Conservation (phyloP, 1,284 basidiomycete species). For the Tilletiopsis washingtonensis region DNA sequence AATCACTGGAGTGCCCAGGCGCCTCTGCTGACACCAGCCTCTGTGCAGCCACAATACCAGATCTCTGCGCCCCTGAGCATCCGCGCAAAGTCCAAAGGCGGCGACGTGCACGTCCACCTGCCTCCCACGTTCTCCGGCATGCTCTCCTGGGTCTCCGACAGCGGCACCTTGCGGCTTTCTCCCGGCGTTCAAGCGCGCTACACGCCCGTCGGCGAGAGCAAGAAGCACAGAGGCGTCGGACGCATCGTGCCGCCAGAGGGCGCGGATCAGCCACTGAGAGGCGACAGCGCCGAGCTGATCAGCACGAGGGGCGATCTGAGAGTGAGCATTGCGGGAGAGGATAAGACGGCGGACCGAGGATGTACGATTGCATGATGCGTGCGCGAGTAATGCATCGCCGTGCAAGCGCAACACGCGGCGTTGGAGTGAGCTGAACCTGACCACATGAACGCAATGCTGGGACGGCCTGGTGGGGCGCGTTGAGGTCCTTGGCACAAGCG, state of each 20-base stretch:
- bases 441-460: too few relatives aligned
- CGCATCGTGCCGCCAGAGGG: conserved; percentile 11
- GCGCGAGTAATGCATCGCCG: too few relatives aligned
- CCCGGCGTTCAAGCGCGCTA: conserved; percentile 15
- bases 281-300: conserved; percentile 2
- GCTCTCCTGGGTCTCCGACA: conserved; percentile 28
- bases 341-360: too few relatives aligned
- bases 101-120: conserved; percentile 23
- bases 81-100: conserved; percentile 16
- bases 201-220: conserved; percentile 16
- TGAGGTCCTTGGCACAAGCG: too few relatives aligned
- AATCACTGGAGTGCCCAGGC: too few relatives aligned
- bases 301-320: background rate
- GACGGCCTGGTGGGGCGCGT: too few relatives aligned
- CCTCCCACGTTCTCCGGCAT: conserved; percentile 31
- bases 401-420: too few relatives aligned
- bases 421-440: too few relatives aligned
- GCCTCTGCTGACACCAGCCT: too few relatives aligned
- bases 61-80: conserved; percentile 27
- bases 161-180: conserved; percentile 27
- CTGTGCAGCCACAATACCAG: conserved; percentile 14
- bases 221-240: conserved; percentile 28
- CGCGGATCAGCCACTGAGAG: background rate
- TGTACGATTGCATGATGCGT: too few relatives aligned
- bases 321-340: background rate